Percentiles rank a stretch among this genome's conserved stretches.
Conservation (phyloP, 495 filamentous ascomycete species). For the Penicillium maclennaniae region DNA sequence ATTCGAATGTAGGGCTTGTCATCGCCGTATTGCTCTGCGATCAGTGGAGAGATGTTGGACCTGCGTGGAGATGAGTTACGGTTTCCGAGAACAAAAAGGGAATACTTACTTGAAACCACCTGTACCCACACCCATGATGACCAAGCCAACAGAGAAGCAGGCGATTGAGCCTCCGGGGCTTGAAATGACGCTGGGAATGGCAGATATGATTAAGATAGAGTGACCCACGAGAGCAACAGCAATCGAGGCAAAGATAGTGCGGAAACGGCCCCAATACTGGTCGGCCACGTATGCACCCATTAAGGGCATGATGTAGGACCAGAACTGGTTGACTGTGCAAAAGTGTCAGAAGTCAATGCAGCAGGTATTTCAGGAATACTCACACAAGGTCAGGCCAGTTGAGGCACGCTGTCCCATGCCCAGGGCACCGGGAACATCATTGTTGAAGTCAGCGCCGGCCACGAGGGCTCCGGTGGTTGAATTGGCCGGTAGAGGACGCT, state of each 20-base stretch:
- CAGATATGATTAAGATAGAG: constrained; percentile 57
- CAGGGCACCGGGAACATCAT: constrained; percentile 59
- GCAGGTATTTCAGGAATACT: constrained; percentile 5
- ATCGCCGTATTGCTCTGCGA: constrained; percentile 48
- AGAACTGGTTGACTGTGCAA: constrained; percentile 64
- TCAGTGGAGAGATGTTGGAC: constrained; percentile 61
- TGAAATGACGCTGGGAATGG: constrained; percentile 44
- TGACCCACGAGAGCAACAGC: constrained; percentile 59
- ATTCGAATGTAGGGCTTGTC: constrained; percentile 42
- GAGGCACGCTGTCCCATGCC: constrained; percentile 63
- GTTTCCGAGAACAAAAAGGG: background rate
- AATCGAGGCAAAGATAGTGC: constrained; percentile 54
- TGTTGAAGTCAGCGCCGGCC: constrained; percentile 35
- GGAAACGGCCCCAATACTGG: constrained; percentile 49
- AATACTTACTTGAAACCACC: constrained; percentile 56
- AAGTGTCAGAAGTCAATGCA: background rate
- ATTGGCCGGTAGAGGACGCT: constrained; percentile 54
- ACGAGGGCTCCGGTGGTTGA: constrained; percentile 55
- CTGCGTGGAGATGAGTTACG: constrained; percentile 18
- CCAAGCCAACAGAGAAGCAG: constrained; percentile 58
- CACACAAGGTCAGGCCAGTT: constrained; percentile 53
- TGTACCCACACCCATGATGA: constrained; percentile 50
- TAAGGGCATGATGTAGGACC: constrained; percentile 69
- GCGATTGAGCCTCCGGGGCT: constrained; percentile 41
- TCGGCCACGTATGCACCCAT: constrained; percentile 70